Conservation (phyloP, 2,329 filamentous ascomycete species). For the Cladorrhinum sp. region DNA sequence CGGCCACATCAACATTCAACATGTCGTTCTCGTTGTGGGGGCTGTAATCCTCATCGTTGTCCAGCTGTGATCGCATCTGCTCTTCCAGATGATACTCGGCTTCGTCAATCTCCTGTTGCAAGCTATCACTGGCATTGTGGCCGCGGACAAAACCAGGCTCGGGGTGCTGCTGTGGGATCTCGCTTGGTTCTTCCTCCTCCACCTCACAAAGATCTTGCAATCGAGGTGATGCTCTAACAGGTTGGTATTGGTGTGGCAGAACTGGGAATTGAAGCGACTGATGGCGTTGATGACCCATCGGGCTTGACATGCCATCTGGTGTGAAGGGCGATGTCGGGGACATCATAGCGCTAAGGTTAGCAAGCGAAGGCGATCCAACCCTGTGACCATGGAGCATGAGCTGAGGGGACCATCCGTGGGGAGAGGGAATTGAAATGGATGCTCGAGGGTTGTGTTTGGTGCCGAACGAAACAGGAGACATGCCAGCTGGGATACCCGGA, state of each 20-base stretch:
- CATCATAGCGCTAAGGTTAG: constrained; percentile 52
- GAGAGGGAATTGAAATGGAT: constrained; percentile 66
- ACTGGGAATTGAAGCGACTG: constrained; percentile 58
- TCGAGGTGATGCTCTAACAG: constrained; percentile 53
- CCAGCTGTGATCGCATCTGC: constrained; percentile 72
- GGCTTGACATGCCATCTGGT: constrained; percentile 46
- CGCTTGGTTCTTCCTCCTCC: constrained; percentile 51
- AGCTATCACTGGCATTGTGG: constrained; percentile 71
- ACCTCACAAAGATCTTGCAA: constrained; percentile 72
- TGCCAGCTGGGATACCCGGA: constrained; percentile 60
- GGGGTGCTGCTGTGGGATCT: constrained; percentile 54
- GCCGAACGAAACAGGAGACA: constrained; percentile 70
- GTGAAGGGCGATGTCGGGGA: constrained; percentile 65
- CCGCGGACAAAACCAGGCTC: constrained; percentile 46
- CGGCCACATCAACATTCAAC: constrained; percentile 39
- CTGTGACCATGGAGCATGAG: constrained; percentile 52
- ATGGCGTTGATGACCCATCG: constrained; percentile 52
- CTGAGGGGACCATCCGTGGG: constrained; percentile 57
- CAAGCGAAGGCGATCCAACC: constrained; percentile 62
- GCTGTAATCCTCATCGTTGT: constrained; percentile 70
- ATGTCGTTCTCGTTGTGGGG: constrained; percentile 51
- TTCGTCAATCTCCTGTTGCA: constrained; percentile 82
- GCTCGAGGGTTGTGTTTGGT: constrained; percentile 66
- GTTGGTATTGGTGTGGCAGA: constrained; percentile 54
- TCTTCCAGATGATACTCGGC: constrained; percentile 82